Conservation (phyloP, 768 basidiomycete genomes). For the Cubamyces lactineus region DNA sequence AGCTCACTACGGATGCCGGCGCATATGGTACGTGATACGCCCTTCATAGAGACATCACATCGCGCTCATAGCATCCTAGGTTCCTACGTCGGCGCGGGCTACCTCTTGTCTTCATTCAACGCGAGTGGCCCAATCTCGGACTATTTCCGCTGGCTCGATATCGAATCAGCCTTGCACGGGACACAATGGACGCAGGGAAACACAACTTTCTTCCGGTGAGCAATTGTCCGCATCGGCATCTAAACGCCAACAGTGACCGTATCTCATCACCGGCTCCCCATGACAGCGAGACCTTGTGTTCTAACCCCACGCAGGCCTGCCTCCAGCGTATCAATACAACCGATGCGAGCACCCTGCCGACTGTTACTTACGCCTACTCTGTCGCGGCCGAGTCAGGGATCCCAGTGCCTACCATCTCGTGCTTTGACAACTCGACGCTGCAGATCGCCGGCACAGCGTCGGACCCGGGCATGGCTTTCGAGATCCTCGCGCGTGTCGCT, state of each 20-base stretch:
- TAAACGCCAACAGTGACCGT: too few species aligned
- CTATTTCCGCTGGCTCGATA: conserved; percentile 70
- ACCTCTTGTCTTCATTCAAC: conserved; percentile 55
- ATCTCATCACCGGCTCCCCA: too few species aligned
- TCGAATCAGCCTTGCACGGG: conserved; percentile 61
- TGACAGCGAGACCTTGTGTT: conserved; percentile 63
- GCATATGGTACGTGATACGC: conserved; percentile 56
- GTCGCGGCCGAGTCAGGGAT: conserved; percentile 48
- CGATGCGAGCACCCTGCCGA: conserved; percentile 37
- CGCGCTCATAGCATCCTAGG: conserved; percentile 43
- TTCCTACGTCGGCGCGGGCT: conserved; percentile 69
- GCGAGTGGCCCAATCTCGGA: conserved; percentile 33
- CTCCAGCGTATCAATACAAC: conserved; percentile 54
- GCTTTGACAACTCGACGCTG: conserved; percentile 58
- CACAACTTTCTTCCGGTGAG: conserved; percentile 52
- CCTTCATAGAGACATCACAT: neutral
- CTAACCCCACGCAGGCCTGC: conserved; percentile 64
- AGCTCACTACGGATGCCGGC: conserved; percentile 55
- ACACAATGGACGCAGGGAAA: conserved; percentile 63
- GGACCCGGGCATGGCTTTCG: conserved; percentile 70
- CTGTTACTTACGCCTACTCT: conserved; percentile 50
- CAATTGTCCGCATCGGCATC: neutral
- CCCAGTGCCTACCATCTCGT: conserved; percentile 62
- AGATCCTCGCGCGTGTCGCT: conserved; percentile 57
- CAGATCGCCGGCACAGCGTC: conserved; percentile 52